phyloP scores from a whole-genome alignment of 129 eudicot species.

The Cynara cardunculus region DNA sequence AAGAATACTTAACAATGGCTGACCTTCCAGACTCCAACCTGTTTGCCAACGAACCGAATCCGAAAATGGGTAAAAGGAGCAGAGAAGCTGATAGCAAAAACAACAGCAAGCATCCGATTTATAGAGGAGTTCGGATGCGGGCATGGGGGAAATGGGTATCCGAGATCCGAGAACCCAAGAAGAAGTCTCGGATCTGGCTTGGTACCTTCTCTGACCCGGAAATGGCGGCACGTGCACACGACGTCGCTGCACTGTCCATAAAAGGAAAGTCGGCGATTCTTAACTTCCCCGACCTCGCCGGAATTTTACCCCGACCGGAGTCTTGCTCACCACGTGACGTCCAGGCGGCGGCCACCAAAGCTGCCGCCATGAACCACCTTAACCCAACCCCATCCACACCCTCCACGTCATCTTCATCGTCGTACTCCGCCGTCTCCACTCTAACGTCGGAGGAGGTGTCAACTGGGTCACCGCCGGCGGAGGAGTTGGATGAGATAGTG shows the following conservation, averaged over 20 bases:
- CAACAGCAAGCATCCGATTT: constrained; percentile 30
- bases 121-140: constrained; percentile 40
- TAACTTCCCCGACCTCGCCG: constrained; percentile 57
- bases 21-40: neutral
- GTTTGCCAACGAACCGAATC: neutral
- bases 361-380: constrained; percentile 45
- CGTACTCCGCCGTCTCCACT: constrained; percentile 6
- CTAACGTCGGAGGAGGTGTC: constrained; percentile 36
- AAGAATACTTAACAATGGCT: neutral
- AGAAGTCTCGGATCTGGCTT: constrained; percentile 43
- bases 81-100: constrained; percentile 12
- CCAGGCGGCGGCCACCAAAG: constrained; percentile 67
- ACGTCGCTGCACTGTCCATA: constrained; percentile 33
- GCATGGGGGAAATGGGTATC: constrained; percentile 45
- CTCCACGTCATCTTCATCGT: constrained; percentile 36
- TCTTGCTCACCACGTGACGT: constrained; percentile 43
- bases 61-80: constrained; percentile 15
- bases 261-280: constrained; percentile 41
- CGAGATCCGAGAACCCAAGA: constrained; percentile 41
- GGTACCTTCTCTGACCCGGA: constrained; percentile 40
- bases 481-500: constrained; percentile 51
- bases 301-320: constrained; percentile 44
- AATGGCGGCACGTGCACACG: constrained; percentile 46
- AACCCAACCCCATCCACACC: constrained; percentile 19
- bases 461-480: constrained; percentile 13